These are phyloP conservation scores for Salix arbutifolia DNA, from an alignment of 345 rosid genomes.

Conservation along the genomic window DNA sequence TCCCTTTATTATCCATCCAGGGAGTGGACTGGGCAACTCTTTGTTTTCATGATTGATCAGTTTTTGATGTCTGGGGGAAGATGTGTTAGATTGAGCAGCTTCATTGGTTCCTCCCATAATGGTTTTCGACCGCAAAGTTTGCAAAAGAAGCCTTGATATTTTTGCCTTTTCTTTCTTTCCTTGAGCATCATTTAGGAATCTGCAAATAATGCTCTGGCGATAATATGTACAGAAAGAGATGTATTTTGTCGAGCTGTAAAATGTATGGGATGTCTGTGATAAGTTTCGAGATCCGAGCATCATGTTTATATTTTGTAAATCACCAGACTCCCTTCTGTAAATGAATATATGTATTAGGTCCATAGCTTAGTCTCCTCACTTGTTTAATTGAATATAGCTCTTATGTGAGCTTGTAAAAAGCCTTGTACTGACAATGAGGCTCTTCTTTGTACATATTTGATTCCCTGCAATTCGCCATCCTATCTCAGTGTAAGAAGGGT, in stretches of 20 bases:
- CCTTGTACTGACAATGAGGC: slow-evolving; percentile 25
- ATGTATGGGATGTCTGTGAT: slow-evolving; percentile 12
- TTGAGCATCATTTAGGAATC: slow-evolving; percentile 17
- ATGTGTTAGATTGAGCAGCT: not conserved
- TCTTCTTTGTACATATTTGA: slow-evolving; percentile 8
- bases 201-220: slow-evolving; percentile 20
- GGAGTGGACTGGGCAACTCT: slow-evolving; percentile 43
- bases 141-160: slow-evolving; percentile 24
- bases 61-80: slow-evolving; percentile 13
- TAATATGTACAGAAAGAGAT: slow-evolving; percentile 20
- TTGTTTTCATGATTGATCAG: slow-evolving; percentile 43
- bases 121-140: slow-evolving; percentile 39
- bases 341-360: slow-evolving; percentile 25
- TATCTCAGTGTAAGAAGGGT: slow-evolving; percentile 15
- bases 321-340: slow-evolving; percentile 16
- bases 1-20: slow-evolving; percentile 42
- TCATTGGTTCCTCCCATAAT: slow-evolving; percentile 17
- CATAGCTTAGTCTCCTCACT: slow-evolving; percentile 26
- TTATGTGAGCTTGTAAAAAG: slow-evolving; percentile 22
- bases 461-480: slow-evolving; percentile 19
- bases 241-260: slow-evolving; percentile 17
- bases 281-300: slow-evolving; percentile 6
- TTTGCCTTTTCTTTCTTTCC: slow-evolving; percentile 14
- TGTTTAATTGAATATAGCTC: slow-evolving; percentile 20
- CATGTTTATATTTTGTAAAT: slow-evolving; percentile 14